phyloP scores from a whole-genome alignment of 148 eudicot genomes.

The Camellia sinensis region DNA sequence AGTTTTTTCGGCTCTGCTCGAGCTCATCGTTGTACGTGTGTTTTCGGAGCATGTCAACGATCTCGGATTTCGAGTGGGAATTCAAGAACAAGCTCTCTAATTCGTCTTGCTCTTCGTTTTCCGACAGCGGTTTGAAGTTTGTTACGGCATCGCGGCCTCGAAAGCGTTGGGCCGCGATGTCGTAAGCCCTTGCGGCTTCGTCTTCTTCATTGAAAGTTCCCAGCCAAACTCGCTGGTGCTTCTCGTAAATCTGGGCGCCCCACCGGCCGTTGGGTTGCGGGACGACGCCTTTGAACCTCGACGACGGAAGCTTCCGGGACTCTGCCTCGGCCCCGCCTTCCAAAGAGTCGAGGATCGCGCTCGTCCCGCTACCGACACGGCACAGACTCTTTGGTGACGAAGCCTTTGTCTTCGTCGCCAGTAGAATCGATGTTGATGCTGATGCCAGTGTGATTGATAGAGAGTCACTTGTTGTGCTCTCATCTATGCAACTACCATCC shows the following conservation, averaged over 20 bases:
- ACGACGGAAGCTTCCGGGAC: conserved; percentile 70
- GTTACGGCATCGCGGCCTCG: conserved; percentile 90
- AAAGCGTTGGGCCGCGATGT: conserved; percentile 73
- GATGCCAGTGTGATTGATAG: conserved; percentile 25
- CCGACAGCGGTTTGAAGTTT: conserved; percentile 56
- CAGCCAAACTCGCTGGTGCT: conserved; percentile 85
- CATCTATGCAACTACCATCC: conserved; percentile 56
- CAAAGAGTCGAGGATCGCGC: conserved; percentile 53
- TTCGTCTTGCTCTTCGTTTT: conserved; percentile 23
- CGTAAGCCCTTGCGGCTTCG: conserved; percentile 76
- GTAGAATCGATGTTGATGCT: conserved; percentile 4
- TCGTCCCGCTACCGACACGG: conserved; percentile 59
- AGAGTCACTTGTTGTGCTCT: conserved; percentile 60
- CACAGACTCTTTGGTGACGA: conserved; percentile 32
- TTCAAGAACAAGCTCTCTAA: conserved; percentile 40
- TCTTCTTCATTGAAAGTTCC: conserved; percentile 81
- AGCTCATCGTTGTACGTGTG: conserved; percentile 79
- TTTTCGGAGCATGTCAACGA: conserved; percentile 76
- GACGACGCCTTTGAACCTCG: conserved; percentile 84
- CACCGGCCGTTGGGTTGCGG: conserved; percentile 90
- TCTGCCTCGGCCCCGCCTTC: conserved; percentile 61
- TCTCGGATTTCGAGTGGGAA: conserved; percentile 62
- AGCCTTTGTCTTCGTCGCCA: conserved; percentile 19
- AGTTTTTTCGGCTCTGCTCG: conserved; percentile 45
- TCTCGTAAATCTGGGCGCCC: conserved; percentile 95